Percentiles rank a stretch among this genome's conserved stretches.
These are phyloP conservation scores for Clathrus columnatus DNA, from an alignment of 768 basidiomycete genomes.

Conservation along the genomic window DNA sequence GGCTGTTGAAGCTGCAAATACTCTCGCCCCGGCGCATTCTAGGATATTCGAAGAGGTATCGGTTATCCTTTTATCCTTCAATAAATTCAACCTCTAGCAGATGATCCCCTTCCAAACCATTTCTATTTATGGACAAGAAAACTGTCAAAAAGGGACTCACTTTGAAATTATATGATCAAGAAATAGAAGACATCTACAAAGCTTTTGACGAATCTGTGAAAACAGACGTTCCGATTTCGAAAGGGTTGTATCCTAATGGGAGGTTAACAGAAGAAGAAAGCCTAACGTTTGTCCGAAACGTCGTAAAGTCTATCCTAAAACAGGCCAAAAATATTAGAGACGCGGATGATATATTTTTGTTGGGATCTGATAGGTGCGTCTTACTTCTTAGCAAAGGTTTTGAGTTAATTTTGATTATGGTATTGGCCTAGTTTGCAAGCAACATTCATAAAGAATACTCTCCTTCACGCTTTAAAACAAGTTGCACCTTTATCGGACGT, in stretches of 20 bases:
- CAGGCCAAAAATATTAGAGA: slow-evolving; percentile 17
- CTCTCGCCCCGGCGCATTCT: slow-evolving; percentile 36
- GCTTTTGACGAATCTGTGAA: slow-evolving; percentile 25
- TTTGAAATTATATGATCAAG: slow-evolving; percentile 29
- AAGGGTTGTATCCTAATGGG: slow-evolving; percentile 16
- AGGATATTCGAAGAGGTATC: slow-evolving; percentile 37
- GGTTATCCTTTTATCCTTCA: slow-evolving; percentile 15
- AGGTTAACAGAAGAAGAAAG: slow-evolving; percentile 8
- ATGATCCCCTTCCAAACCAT: slow-evolving; percentile 31
- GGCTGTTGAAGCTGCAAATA: slow-evolving; percentile 32
- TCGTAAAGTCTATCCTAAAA: slow-evolving; percentile 27
- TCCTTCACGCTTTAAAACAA: slow-evolving; percentile 24
- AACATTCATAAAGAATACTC: slow-evolving; percentile 31
- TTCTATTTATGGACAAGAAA: slow-evolving; percentile 34
- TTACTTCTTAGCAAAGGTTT: no score
- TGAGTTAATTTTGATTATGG: background rate
- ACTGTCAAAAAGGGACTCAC: slow-evolving; percentile 29
- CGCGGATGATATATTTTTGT: slow-evolving; percentile 23
- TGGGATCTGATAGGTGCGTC: slow-evolving; percentile 28
- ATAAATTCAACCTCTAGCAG: slow-evolving; percentile 37
- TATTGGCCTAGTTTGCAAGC: slow-evolving; percentile 29
- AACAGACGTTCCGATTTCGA: slow-evolving; percentile 21
- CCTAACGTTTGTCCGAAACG: slow-evolving; percentile 24
- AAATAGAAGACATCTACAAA: slow-evolving; percentile 33
- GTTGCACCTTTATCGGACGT: slow-evolving; percentile 11